Evolutionary conservation across 2,329 filamentous ascomycete genomes (phyloP).

Genomic region (Colletotrichum navitas): DNA sequence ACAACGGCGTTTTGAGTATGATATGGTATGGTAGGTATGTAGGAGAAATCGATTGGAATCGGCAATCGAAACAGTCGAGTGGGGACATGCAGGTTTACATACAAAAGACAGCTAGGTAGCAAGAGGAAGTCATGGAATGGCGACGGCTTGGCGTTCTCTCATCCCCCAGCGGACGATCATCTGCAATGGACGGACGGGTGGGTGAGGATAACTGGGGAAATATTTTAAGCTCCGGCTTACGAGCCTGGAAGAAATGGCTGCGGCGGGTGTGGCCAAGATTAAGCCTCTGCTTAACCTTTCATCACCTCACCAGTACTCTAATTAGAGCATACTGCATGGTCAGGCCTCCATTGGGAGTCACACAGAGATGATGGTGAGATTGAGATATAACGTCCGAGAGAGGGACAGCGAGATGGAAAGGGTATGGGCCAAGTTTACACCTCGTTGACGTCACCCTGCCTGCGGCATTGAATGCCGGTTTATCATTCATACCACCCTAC

Average conservation of each 20-base stretch:
- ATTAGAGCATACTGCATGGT: not conserved
- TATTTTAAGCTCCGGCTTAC: not conserved
- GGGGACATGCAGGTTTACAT: slow-evolving; percentile 21
- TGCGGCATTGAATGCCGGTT: slow-evolving; percentile 23
- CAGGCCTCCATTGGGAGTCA: not conserved
- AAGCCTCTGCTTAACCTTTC: slow-evolving; percentile 7
- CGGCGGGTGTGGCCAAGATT: not conserved
- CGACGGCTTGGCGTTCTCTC: not conserved
- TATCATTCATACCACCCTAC: not conserved
- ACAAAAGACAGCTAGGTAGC: not conserved
- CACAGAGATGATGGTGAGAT: not conserved
- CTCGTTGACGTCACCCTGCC: slow-evolving; percentile 38
- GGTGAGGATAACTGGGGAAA: not conserved
- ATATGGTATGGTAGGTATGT: not conserved
- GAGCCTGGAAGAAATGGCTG: not conserved
- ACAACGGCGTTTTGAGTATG: not conserved
- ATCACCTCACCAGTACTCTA: not conserved
- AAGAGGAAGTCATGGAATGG: not conserved
- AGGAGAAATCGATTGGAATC: not conserved
- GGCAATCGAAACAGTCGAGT: not conserved
- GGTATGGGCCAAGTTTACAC: slow-evolving; percentile 12
- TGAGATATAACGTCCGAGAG: not conserved
- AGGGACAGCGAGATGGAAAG: too few relatives aligned
- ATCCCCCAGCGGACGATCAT: not conserved
- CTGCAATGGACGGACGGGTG: not conserved